Evolutionary conservation across 495 filamentous ascomycete genomes (phyloP).

Genomic region (Penicillium ucsense): DNA sequence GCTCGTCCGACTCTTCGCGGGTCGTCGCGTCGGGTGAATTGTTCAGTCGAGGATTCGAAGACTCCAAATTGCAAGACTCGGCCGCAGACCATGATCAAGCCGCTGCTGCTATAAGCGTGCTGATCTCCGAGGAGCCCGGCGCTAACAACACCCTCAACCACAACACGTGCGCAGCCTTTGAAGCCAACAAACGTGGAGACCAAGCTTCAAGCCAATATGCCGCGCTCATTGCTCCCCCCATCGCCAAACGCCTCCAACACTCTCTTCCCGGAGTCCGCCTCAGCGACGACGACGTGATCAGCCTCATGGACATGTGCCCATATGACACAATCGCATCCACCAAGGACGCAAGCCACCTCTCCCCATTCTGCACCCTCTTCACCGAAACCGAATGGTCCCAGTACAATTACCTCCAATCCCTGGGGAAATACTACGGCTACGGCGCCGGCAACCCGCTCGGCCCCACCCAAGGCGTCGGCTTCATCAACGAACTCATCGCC

Average conservation of each 20-base stretch:
- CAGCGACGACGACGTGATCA: constrained; percentile 45
- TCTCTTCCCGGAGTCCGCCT: constrained; percentile 54
- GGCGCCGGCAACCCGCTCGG: constrained; percentile 66
- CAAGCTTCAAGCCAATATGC: constrained; percentile 44
- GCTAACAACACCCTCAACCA: constrained; percentile 74
- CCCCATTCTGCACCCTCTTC: constrained; percentile 67
- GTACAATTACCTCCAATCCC: constrained; percentile 67
- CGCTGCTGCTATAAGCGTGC: constrained; percentile 47
- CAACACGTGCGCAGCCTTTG: constrained; percentile 55
- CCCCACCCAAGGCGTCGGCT: constrained; percentile 75
- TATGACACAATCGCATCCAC: constrained; percentile 60
- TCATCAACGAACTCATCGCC: constrained; percentile 76
- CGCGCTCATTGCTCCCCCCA: constrained; percentile 47
- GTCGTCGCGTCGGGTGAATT: constrained; percentile 65
- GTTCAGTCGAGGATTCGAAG: constrained; percentile 62
- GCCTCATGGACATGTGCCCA: constrained; percentile 77
- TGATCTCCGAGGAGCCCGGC: constrained; percentile 52
- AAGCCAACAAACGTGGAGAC: constrained; percentile 34
- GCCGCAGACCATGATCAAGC: constrained; percentile 18
- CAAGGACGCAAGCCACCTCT: constrained; percentile 26
- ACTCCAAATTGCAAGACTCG: constrained; percentile 40
- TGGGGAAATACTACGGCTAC: constrained; percentile 76
- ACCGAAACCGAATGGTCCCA: constrained; percentile 54
- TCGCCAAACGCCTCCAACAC: constrained; percentile 51
- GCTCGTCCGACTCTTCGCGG: constrained; percentile 58